Percentiles rank a stretch among this genome's conserved stretches.
Conservation (phyloP, 1,284 basidiomycete species). For the Rhodotorula mucilaginosa region DNA sequence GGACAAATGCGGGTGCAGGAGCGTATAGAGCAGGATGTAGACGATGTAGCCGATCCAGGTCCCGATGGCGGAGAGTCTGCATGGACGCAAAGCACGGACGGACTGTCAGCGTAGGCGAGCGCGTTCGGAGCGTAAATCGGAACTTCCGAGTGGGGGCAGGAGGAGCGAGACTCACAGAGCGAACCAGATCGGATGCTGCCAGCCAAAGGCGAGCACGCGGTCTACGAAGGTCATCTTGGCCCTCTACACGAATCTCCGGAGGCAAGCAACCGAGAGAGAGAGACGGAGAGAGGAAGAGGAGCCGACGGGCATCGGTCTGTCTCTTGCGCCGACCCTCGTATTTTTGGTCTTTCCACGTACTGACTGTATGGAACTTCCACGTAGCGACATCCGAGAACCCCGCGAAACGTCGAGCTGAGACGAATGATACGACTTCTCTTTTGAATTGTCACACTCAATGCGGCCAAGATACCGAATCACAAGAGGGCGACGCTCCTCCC, state of each 20-base stretch:
- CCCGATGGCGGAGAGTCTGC: neutral
- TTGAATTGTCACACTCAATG: no score
- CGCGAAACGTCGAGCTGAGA: neutral
- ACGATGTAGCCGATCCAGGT: neutral
- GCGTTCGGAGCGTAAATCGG: neutral
- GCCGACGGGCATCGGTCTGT: no score
- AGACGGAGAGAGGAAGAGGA: no score
- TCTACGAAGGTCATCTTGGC: neutral
- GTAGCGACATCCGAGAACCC: neutral
- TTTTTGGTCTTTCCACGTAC: no score
- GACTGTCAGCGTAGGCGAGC: neutral
- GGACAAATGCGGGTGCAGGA: slow-evolving; percentile 42
- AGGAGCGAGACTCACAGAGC: neutral
- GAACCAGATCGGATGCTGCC: neutral
- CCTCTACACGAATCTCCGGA: neutral
- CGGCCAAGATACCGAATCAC: no score
- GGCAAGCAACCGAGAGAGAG: no score
- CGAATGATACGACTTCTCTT: neutral
- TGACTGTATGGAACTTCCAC: neutral
- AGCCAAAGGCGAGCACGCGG: neutral
- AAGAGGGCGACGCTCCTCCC: no score
- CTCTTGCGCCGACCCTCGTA: no score
- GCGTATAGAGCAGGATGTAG: slow-evolving; percentile 6
- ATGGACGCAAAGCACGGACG: neutral
- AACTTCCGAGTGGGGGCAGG: no score